These are phyloP conservation scores for Adansonia grandidieri DNA, from an alignment of 441 rosid species.

Conservation along the genomic window DNA sequence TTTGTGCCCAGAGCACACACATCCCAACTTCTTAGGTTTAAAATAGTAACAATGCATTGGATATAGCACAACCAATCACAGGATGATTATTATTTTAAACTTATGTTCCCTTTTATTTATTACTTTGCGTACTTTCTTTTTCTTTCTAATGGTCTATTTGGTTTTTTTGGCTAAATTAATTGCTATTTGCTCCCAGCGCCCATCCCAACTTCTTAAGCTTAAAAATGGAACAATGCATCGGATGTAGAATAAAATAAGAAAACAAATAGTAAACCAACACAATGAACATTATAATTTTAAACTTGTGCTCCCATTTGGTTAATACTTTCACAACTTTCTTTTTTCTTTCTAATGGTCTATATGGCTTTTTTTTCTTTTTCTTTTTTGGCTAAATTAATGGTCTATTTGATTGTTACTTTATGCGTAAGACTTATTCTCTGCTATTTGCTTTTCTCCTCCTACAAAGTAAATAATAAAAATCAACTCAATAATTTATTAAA, in stretches of 20 bases:
- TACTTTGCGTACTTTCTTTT: neutral
- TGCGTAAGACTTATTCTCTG: neutral
- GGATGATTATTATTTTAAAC: constrained; percentile 2
- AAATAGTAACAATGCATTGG: neutral
- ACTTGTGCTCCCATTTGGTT: neutral
- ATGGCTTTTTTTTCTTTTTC: neutral
- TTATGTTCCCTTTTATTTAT: neutral
- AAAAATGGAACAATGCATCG: neutral
- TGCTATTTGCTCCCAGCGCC: neutral
- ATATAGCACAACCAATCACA: neutral
- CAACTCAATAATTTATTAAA: neutral
- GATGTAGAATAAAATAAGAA: neutral
- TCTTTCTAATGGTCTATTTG: neutral
- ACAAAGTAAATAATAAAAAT: neutral
- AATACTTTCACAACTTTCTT: neutral
- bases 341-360: neutral
- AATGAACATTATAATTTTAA: neutral
- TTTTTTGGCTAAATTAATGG: neutral
- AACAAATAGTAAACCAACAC: neutral
- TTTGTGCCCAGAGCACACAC: neutral
- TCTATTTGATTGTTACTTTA: neutral
- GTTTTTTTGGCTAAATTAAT: neutral
- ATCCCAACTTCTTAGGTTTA: neutral
- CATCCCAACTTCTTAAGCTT: neutral
- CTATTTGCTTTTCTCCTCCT: neutral